These are phyloP conservation scores for Apiotrichum veenhuisii DNA, from an alignment of 1,284 basidiomycete species.

Conservation along the genomic window DNA sequence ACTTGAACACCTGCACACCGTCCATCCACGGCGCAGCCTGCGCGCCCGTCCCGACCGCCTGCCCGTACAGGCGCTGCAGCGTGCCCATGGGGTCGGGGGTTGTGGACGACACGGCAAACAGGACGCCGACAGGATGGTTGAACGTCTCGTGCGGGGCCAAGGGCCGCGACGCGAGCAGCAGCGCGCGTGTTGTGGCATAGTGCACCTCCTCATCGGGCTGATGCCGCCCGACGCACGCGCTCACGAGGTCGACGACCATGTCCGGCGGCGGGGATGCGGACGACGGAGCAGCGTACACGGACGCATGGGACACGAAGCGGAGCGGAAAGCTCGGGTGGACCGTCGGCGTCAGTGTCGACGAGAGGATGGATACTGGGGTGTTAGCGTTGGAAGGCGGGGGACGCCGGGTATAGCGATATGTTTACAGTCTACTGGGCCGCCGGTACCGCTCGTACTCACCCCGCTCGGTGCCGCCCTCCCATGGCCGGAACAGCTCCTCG, in stretches of 20 bases:
- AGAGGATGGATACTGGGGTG: slow-evolving; percentile 44
- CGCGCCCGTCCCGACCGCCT: slow-evolving; percentile 28
- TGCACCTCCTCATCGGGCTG: slow-evolving; percentile 40
- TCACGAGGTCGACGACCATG: slow-evolving; percentile 45
- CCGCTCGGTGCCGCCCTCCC: slow-evolving; percentile 46
- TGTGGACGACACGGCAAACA: slow-evolving; percentile 45
- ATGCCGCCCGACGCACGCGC: slow-evolving; percentile 21
- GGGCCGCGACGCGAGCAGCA: slow-evolving; percentile 45
- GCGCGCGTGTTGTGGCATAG: slow-evolving; percentile 44
- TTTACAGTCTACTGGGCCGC: too few species aligned
- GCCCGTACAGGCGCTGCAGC: slow-evolving; percentile 34
- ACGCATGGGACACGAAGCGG: slow-evolving; percentile 44
- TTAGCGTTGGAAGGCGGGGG: not conserved
- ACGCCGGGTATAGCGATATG: too few species aligned
- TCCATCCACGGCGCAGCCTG: slow-evolving; percentile 46
- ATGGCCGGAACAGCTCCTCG: slow-evolving; percentile 48
- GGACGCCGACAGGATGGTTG: slow-evolving; percentile 47
- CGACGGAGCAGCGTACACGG: slow-evolving; percentile 35
- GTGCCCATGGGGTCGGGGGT: slow-evolving; percentile 42
- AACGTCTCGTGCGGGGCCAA: slow-evolving; percentile 48
- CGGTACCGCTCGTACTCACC: slow-evolving; percentile 28
- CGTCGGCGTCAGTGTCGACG: slow-evolving; percentile 44
- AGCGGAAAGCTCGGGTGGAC: slow-evolving; percentile 47
- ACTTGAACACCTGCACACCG: slow-evolving; percentile 38
- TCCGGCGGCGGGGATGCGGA: slow-evolving; percentile 38